phyloP scores from a whole-genome alignment of 2,329 filamentous ascomycete genomes.

The Diaporthe sp. region DNA sequence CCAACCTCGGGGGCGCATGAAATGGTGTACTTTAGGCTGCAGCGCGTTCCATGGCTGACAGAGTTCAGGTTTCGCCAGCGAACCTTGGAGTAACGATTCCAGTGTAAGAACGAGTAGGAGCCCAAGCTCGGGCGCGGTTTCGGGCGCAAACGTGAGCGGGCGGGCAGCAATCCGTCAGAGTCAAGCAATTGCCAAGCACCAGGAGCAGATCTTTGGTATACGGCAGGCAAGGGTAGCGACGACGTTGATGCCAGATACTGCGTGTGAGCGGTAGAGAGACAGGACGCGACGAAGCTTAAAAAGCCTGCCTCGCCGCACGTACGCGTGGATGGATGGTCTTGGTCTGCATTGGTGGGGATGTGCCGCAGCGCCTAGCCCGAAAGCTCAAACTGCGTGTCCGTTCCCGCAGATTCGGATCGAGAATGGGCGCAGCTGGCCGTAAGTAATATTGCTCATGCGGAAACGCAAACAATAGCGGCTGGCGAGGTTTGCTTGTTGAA shows the following conservation, averaged over 20 bases:
- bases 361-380: too few species aligned
- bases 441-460: not conserved
- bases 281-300: not conserved
- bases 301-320: not conserved
- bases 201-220: not conserved
- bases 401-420: not conserved
- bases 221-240: not conserved
- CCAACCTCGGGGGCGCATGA: not conserved
- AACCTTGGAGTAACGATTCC: slow-evolving; percentile 1
- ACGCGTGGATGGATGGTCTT: not conserved
- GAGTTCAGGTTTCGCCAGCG: not conserved
- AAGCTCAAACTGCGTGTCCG: not conserved
- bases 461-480: not conserved
- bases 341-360: not conserved
- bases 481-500: not conserved
- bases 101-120: not conserved
- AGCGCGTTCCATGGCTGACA: not conserved
- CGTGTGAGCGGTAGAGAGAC: not conserved
- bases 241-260: slow-evolving; percentile 2
- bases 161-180: not conserved
- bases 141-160: not conserved
- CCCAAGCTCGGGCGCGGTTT: slow-evolving; percentile 5
- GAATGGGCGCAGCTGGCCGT: not conserved
- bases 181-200: slow-evolving; percentile 5
- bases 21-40: not conserved